Conservation (phyloP, 2,329 filamentous ascomycete species). For the Parasarocladium wereldwijsianum region DNA sequence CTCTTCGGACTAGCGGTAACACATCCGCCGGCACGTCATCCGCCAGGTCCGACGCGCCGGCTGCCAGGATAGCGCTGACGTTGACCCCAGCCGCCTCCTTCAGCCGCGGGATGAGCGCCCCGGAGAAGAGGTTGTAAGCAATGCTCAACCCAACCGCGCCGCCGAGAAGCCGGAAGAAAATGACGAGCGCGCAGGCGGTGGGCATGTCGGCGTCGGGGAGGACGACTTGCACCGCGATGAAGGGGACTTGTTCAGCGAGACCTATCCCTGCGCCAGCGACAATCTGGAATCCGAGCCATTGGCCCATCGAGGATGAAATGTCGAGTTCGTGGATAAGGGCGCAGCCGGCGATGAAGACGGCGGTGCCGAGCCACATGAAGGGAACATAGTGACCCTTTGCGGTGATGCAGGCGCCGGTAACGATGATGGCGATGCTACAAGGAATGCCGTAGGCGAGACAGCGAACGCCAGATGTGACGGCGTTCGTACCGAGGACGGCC, state of each 20-base stretch:
- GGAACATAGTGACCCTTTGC: slow-evolving; percentile 25
- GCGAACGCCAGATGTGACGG: slow-evolving; percentile 20
- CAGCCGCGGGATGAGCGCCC: not conserved
- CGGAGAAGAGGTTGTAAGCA: slow-evolving; percentile 1
- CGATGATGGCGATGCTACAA: slow-evolving; percentile 25
- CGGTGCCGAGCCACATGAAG: slow-evolving; percentile 28
- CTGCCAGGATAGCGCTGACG: not conserved
- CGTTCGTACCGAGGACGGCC: slow-evolving; percentile 18
- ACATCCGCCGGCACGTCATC: not conserved
- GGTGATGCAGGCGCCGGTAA: slow-evolving; percentile 23
- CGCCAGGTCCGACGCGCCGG: not conserved
- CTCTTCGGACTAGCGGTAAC: not conserved
- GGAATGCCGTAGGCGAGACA: slow-evolving; percentile 25
- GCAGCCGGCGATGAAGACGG: slow-evolving; percentile 25
- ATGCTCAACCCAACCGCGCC: slow-evolving; percentile 2
- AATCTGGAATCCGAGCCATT: slow-evolving; percentile 40
- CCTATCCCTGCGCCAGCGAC: slow-evolving; percentile 32
- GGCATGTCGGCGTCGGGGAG: slow-evolving; percentile 1
- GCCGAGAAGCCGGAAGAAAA: slow-evolving; percentile 2
- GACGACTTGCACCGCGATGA: slow-evolving; percentile 28
- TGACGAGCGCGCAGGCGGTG: not conserved
- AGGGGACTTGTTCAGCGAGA: slow-evolving; percentile 29
- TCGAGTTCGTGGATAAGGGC: slow-evolving; percentile 27
- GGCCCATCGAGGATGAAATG: slow-evolving; percentile 20
- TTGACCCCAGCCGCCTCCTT: not conserved